Evolutionary conservation across 2,329 filamentous ascomycete species (phyloP).

Genomic region (Talaromyces sp.): DNA sequence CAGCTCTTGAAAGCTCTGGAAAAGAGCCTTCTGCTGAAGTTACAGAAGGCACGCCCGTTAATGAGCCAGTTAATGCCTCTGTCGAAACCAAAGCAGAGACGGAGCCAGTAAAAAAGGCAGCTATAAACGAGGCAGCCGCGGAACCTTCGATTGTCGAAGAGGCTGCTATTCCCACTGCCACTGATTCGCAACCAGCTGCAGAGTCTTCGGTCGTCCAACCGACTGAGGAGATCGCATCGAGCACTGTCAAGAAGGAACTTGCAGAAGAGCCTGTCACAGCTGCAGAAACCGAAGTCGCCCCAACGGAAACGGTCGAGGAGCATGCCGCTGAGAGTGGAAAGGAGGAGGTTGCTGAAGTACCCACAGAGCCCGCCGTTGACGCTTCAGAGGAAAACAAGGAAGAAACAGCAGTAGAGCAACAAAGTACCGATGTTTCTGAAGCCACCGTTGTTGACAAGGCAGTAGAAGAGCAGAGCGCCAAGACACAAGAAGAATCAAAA

Average conservation of each 20-base stretch:
- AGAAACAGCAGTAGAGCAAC: not conserved
- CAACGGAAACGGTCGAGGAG: not conserved
- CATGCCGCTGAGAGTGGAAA: not conserved
- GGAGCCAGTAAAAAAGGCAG: not conserved
- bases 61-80: not conserved
- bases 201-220: constrained; percentile 11
- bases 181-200: not conserved
- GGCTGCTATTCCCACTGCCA: not conserved
- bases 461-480: not conserved
- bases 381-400: not conserved
- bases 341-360: not conserved
- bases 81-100: not conserved
- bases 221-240: not conserved
- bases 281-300: not conserved
- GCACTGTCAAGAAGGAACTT: not conserved
- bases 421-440: not conserved
- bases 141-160: constrained; percentile 3
- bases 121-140: not conserved
- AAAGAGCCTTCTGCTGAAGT: constrained; percentile 7
- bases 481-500: not conserved
- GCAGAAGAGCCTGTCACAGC: not conserved
- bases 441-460: not conserved
- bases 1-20: constrained; percentile 7
- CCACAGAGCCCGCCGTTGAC: not conserved
- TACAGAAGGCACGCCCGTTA: constrained; percentile 2